Conservation (phyloP, 2,329 filamentous ascomycete species). For the Aspergillus neoniger region DNA sequence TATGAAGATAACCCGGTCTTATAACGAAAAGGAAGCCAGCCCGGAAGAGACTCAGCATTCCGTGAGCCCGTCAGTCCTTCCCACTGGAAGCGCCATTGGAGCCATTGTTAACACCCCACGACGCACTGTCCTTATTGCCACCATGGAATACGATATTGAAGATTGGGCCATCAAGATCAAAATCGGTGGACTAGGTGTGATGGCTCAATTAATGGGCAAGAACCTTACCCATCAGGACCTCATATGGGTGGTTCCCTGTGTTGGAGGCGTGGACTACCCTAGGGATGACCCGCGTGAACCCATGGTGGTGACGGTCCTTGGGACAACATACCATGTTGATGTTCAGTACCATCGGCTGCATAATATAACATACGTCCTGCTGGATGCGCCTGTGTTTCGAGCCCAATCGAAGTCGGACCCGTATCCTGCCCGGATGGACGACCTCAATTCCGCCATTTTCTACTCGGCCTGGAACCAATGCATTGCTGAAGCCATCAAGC, state of each 20-base stretch:
- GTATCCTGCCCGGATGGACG: slow-evolving; percentile 68
- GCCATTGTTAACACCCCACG: slow-evolving; percentile 30
- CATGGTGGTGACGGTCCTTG: slow-evolving; percentile 63
- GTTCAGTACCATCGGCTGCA: slow-evolving; percentile 63
- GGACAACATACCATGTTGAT: slow-evolving; percentile 60
- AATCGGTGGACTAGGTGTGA: slow-evolving; percentile 68
- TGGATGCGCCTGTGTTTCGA: slow-evolving; percentile 67
- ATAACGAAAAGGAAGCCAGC: neutral
- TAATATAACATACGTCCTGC: slow-evolving; percentile 68
- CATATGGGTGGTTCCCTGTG: slow-evolving; percentile 63
- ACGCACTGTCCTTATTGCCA: slow-evolving; percentile 64
- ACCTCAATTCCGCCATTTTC: slow-evolving; percentile 66
- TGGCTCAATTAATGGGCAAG: slow-evolving; percentile 69
- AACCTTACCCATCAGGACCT: slow-evolving; percentile 64
- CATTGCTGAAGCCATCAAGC: slow-evolving; percentile 62
- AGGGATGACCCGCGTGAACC: slow-evolving; percentile 58
- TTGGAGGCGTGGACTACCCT: slow-evolving; percentile 65
- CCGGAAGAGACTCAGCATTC: neutral
- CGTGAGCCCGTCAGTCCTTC: slow-evolving; percentile 28
- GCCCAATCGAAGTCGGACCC: slow-evolving; percentile 63
- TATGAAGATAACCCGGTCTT: neutral
- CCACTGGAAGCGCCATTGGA: slow-evolving; percentile 30
- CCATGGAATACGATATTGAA: slow-evolving; percentile 71
- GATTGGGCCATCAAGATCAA: slow-evolving; percentile 71
- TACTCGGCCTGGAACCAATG: slow-evolving; percentile 71